Evolutionary conservation across 371 early-diverging fungal species (phyloP), one percentile per base, ranked within the genome.

Genomic region (Zychaea mexicana): DNA sequence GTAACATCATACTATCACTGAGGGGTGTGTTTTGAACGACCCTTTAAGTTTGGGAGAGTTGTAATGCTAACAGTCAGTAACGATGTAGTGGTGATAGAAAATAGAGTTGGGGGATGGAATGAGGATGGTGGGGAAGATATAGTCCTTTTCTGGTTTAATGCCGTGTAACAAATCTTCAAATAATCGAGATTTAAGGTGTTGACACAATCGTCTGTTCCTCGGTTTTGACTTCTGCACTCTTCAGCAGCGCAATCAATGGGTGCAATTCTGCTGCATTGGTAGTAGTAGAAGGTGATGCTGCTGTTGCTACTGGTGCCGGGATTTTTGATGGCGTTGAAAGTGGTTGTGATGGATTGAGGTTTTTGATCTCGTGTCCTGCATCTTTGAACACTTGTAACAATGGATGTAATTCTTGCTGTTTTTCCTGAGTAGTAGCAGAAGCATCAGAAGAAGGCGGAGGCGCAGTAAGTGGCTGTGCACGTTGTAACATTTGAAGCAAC

Each of bases 231-330:
- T 36, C 56, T 22, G 36, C 56, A 33, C 12, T 12, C 22, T 36
- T 36, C 12, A 56, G 30, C 30, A 56, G 15, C 13, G 56, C 56
- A 33, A 56, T 31, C 36, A 56, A 24, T 56, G 56, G 56, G 24
- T 56, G 56, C 17, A 30, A 28, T 53, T 12, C 53, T 24, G 19
- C 26, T 17, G 19, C 28, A 22, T 27, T 17, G 1, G 53, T 53
- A 15, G 53, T 13, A 15, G 53, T 22, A 12, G 52, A 8, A 24
- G 19, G 3, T 52, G 52, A 27, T 52, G 52, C 7, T 52, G 19
- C 12, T 13, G 15, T 10, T 53, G 10, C 17, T 19, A 30, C 53
- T 12, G 27, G 15, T 42, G n/a, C n/a, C n/a, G n/a, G n/a, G n/a
- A n/a, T n/a, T n/a, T n/a, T n/a, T n/a, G n/a, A n/a, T n/a, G n/a